These are phyloP conservation scores for Iris macrosiphon DNA, from an alignment of 106 monocot genomes.

Conservation along the genomic window DNA sequence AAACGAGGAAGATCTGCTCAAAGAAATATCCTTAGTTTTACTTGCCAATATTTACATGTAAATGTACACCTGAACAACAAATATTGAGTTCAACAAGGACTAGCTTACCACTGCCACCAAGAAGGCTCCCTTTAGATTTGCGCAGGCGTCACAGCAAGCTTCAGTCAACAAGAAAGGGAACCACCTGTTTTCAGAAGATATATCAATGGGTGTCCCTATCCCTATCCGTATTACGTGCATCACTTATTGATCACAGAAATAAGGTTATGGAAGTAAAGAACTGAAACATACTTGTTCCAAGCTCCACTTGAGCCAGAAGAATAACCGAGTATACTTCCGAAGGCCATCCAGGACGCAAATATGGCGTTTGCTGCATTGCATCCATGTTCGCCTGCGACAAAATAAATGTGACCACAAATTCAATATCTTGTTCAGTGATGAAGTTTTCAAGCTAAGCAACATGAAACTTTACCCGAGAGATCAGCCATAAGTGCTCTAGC, in stretches of 20 bases:
- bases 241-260: not conserved
- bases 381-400: conserved; percentile 29
- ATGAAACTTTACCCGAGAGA: conserved; percentile 34
- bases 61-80: too few relatives aligned
- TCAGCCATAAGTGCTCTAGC: conserved; percentile 65
- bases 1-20: conserved; percentile 33
- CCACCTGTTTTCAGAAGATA: conserved; percentile 24
- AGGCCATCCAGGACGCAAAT: conserved; percentile 59
- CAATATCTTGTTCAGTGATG: too few relatives aligned
- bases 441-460: not conserved
- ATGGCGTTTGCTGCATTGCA: conserved; percentile 39
- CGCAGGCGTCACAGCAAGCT: conserved; percentile 63
- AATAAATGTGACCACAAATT: not conserved
- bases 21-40: too few relatives aligned
- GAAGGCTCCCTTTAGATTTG: too few relatives aligned
- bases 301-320: conserved; percentile 45
- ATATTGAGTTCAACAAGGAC: too few relatives aligned
- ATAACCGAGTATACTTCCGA: conserved; percentile 55
- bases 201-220: not conserved
- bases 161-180: conserved; percentile 47
- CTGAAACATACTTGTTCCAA: conserved; percentile 39
- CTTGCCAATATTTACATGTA: too few relatives aligned
- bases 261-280: not conserved
- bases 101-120: conserved; percentile 54
- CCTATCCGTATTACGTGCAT: not conserved